Evolutionary conservation across 225 moss, liverwort and hornwort species (phyloP).

Genomic region (Straminergon stramineum): DNA sequence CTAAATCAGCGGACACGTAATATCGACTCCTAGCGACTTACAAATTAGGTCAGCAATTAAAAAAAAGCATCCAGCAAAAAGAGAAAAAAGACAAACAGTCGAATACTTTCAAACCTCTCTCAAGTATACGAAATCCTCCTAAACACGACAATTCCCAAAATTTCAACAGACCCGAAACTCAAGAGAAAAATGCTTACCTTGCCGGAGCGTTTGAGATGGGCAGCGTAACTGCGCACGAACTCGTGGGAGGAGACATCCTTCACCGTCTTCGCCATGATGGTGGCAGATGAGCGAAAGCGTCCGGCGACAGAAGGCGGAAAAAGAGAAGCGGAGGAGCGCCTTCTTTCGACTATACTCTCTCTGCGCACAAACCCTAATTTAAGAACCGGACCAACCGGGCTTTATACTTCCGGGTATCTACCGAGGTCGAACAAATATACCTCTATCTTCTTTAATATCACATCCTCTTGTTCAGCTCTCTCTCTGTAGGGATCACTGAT

Average conservation of each 20-base stretch:
- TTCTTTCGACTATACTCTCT: background rate
- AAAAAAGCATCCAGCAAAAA: background rate
- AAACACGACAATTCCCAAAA: background rate
- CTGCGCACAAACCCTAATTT: slow-evolving; percentile 8
- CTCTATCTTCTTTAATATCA: no score
- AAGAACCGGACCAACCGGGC: background rate
- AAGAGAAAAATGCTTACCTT: background rate
- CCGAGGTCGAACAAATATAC: no score
- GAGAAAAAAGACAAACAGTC: background rate
- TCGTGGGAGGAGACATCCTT: slow-evolving; percentile 90
- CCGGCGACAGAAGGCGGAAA: slow-evolving; percentile 17
- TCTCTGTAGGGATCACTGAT: background rate
- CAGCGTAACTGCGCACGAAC: slow-evolving; percentile 70
- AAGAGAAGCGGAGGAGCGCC: accelerated
- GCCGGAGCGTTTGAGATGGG: slow-evolving; percentile 41
- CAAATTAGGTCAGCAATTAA: background rate
- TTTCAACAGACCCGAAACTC: background rate
- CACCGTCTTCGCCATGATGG: slow-evolving; percentile 61
- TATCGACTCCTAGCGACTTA: background rate
- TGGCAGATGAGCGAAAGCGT: background rate
- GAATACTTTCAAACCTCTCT: no score
- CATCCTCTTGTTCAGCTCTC: no score
- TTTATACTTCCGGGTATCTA: background rate
- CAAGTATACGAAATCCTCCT: background rate
- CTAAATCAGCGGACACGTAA: background rate